Conservation (phyloP, 164 flowering plant species). For the Chloranthus sessilifolius region DNA sequence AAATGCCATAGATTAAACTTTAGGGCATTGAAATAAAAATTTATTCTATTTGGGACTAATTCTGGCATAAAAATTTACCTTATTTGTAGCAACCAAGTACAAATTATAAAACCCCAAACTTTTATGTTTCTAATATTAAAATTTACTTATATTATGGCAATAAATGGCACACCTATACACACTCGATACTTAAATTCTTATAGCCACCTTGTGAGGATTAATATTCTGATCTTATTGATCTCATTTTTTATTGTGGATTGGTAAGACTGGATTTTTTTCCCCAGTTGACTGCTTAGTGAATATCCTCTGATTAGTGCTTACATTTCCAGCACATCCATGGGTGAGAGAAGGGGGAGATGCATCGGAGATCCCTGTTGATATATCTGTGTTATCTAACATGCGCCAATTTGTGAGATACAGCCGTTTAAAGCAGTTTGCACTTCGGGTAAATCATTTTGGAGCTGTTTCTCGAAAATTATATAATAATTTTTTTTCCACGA, state of each 20-base stretch:
- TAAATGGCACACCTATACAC: too few species aligned
- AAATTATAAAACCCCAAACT: too few species aligned
- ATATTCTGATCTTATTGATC: not conserved
- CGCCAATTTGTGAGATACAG: slow-evolving; percentile 92
- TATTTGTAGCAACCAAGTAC: too few species aligned
- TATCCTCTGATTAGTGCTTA: not conserved
- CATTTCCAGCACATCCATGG: slow-evolving; percentile 95
- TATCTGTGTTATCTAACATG: slow-evolving; percentile 86
- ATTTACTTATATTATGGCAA: too few species aligned
- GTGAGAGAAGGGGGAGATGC: slow-evolving; percentile 99
- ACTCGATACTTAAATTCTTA: too few species aligned
- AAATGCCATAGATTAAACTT: too few species aligned
- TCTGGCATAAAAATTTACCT: too few species aligned
- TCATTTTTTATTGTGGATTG: not conserved
- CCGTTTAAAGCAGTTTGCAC: slow-evolving; percentile 91
- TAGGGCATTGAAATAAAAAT: too few species aligned
- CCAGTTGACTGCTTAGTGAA: slow-evolving; percentile 2
- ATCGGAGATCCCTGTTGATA: slow-evolving; percentile 92
- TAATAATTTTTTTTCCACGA: not conserved
- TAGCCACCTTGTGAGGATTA: too few species aligned
- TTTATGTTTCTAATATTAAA: too few species aligned
- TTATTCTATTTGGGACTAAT: too few species aligned
- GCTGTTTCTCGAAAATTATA: not conserved
- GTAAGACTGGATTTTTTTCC: slow-evolving; percentile 1
- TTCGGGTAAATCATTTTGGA: slow-evolving; percentile 72